A percentile compares a stretch with the other conserved stretches of the same genome.
phyloP scores from a whole-genome alignment of 192 early-diverging fungal genomes.

The Thoreauomyces humboldtii region DNA sequence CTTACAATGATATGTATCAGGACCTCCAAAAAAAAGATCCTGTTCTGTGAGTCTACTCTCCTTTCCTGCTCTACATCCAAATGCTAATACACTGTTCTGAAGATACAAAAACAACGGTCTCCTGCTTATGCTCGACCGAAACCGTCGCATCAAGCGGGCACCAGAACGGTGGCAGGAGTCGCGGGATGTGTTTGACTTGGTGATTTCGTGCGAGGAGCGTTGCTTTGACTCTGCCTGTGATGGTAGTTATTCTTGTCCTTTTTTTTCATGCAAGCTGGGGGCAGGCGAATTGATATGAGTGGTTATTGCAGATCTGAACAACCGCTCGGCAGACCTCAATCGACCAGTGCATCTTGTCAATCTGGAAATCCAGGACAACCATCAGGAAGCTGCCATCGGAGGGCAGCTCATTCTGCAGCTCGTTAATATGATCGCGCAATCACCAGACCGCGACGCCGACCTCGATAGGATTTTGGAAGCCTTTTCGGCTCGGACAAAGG shows the following conservation, averaged over 20 bases:
- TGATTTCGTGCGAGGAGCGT: slow-evolving; percentile 95
- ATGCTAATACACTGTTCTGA: not conserved
- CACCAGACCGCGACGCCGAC: slow-evolving; percentile 76
- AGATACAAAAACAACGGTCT: slow-evolving; percentile 88
- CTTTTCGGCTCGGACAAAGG: slow-evolving; percentile 54
- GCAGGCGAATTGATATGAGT: too few species aligned
- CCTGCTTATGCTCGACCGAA: slow-evolving; percentile 89
- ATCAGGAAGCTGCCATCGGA: slow-evolving; percentile 80
- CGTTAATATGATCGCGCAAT: slow-evolving; percentile 59
- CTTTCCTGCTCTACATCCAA: not conserved
- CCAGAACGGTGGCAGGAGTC: slow-evolving; percentile 86
- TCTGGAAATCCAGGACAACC: slow-evolving; percentile 94
- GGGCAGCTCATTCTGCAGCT: slow-evolving; percentile 81
- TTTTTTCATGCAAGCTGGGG: too few species aligned
- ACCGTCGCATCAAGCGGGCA: slow-evolving; percentile 84
- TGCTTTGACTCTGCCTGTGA: slow-evolving; percentile 93
- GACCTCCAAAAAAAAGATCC: slow-evolving; percentile 74
- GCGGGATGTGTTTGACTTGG: slow-evolving; percentile 74
- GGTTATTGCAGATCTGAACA: slow-evolving; percentile 62
- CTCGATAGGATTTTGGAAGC: slow-evolving; percentile 77
- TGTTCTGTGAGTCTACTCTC: slow-evolving; percentile 48
- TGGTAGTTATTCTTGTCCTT: too few species aligned
- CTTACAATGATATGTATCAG: slow-evolving; percentile 84
- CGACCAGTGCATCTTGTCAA: slow-evolving; percentile 87
- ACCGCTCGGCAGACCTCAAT: slow-evolving; percentile 62